Conservation (phyloP, 116 monocot genomes). For the Papilionanthe hybrid region DNA sequence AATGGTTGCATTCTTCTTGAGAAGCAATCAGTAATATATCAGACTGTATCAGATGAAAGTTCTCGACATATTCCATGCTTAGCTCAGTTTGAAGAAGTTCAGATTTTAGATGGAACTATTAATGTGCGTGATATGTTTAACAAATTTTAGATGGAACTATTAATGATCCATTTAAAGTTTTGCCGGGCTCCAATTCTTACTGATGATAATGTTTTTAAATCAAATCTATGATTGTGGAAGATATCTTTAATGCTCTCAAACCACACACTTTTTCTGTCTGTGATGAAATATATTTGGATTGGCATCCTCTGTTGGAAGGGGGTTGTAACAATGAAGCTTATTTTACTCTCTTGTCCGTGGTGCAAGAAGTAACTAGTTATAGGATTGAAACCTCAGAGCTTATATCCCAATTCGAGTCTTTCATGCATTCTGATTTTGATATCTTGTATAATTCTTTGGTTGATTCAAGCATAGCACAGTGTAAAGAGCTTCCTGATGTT, state of each 20-base stretch:
- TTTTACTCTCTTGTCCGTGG: conserved; percentile 26
- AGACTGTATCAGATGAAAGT: conserved; percentile 29
- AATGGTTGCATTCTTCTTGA: conserved; percentile 40
- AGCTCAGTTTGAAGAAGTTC: conserved; percentile 55
- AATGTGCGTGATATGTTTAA: conserved; percentile 35
- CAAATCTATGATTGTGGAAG: conserved; percentile 20
- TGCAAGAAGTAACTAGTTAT: conserved; percentile 28
- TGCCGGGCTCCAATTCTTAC: conserved; percentile 64
- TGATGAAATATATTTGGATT: conserved; percentile 89
- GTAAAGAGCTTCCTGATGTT: conserved; percentile 20
- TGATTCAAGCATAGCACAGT: conserved; percentile 11
- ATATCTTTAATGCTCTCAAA: conserved; percentile 41
- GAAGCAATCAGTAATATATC: conserved; percentile 40
- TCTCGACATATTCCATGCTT: conserved; percentile 45
- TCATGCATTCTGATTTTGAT: conserved; percentile 22
- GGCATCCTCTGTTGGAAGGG: conserved; percentile 76
- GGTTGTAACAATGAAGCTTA: conserved; percentile 64
- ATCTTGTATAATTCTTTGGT: conserved; percentile 43
- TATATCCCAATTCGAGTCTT: conserved; percentile 10
- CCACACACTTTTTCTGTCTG: conserved; percentile 51
- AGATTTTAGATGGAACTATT: conserved; percentile 50
- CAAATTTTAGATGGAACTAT: conserved; percentile 67
- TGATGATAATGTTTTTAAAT: conserved; percentile 37
- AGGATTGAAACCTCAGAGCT: conserved; percentile 22
- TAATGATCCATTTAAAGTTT: conserved; percentile 68